Evolutionary conservation across 148 eudicot species (phyloP).

Genomic region (Spergularia marina): DNA sequence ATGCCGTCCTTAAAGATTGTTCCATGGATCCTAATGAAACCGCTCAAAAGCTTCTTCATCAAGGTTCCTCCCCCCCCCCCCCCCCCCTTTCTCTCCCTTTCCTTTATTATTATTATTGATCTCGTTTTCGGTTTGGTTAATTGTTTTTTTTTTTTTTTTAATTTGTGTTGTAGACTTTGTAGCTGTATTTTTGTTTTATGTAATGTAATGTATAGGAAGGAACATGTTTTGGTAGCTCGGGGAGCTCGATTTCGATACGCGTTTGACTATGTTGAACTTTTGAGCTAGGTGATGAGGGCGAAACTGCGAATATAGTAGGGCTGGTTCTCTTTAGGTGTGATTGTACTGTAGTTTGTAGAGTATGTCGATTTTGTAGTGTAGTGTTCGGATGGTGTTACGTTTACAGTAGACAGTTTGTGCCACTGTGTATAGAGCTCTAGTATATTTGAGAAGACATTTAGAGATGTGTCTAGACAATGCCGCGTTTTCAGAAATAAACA

Average conservation of each 20-base stretch:
- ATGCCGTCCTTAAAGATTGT: slow-evolving; percentile 69
- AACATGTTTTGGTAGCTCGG: background rate
- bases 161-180: background rate
- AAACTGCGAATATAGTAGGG: too few species aligned
- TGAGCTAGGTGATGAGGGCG: background rate
- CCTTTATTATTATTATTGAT: background rate
- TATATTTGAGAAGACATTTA: background rate
- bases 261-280: background rate
- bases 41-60: slow-evolving; percentile 47
- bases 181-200: background rate
- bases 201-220: background rate
- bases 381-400: background rate
- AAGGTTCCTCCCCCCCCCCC: slow-evolving; percentile 20
- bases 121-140: background rate
- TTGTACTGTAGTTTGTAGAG: background rate
- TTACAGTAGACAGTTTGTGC: background rate
- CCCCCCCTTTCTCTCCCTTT: too few species aligned
- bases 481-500: background rate
- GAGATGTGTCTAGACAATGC: background rate
- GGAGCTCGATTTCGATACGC: background rate
- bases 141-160: background rate
- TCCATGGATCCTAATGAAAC: slow-evolving; percentile 79
- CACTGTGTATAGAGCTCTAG: background rate
- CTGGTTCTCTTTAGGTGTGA: background rate
- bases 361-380: background rate